Percentiles rank a stretch among this genome's conserved stretches.
Evolutionary conservation across 73 alveolate genomes (phyloP).

Genomic region (Symbiodinium pilosum): DNA sequence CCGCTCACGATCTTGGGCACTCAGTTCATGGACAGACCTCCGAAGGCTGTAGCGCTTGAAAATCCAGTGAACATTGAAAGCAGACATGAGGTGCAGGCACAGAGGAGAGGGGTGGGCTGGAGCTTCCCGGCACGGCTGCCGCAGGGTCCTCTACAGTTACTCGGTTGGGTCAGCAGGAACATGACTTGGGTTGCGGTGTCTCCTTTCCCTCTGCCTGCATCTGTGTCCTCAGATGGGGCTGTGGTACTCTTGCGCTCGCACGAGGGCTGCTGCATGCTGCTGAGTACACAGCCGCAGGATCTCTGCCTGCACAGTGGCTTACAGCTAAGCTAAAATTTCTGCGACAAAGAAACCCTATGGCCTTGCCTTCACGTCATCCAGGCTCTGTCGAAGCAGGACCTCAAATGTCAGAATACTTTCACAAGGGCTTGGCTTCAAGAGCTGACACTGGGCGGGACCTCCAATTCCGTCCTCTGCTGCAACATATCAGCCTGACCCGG

Average conservation of each 20-base stretch:
- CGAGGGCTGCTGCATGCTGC: not conserved
- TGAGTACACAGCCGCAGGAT: slow-evolving; percentile 28
- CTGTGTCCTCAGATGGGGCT: not conserved
- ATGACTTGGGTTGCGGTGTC: not conserved
- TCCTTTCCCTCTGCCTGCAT: slow-evolving; percentile 42
- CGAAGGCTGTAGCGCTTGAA: no score
- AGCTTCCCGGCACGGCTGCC: not conserved
- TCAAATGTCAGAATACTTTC: no score
- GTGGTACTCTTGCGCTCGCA: not conserved
- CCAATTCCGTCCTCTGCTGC: slow-evolving; percentile 91
- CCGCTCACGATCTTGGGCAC: slow-evolving; percentile 91
- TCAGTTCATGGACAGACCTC: slow-evolving; percentile 77
- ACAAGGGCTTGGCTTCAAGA: not conserved
- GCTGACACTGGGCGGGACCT: no score
- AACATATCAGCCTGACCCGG: slow-evolving; percentile 88
- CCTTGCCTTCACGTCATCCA: slow-evolving; percentile 64
- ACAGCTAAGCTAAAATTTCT: not conserved
- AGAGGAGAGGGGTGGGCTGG: not conserved
- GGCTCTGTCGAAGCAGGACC: slow-evolving; percentile 87
- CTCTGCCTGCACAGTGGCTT: slow-evolving; percentile 31
- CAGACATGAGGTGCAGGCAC: no score
- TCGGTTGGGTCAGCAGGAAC: no score
- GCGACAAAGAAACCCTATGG: not conserved
- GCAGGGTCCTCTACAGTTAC: not conserved
- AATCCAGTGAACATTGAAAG: no score